Evolutionary conservation across 352 stramenopile genomes (phyloP), one percentile per base, ranked within the genome.

Genomic region (Globisporangium sylvaticum): DNA sequence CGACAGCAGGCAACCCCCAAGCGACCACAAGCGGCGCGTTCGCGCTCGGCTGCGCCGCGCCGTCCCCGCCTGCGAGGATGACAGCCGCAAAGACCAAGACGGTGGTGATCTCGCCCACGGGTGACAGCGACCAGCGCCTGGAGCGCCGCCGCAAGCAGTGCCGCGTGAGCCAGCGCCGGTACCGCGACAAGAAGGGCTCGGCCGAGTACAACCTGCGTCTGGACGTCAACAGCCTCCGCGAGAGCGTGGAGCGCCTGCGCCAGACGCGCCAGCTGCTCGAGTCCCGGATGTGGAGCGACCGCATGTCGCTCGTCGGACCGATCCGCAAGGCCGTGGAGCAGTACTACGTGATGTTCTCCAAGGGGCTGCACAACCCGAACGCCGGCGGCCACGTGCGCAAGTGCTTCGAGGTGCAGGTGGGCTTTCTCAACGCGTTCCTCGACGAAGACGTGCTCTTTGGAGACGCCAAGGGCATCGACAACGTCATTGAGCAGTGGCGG

Each of bases 171-270:
- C 84, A 92, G 65, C 77, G 82, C 6, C 75, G 81, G 29, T 90
- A 92, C 69, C 79, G 84, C 56, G 79, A 89, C 72, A 89, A 88
- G 66, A 81, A 88, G 56, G 73, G 71, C 29, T 90, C 83, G 55
- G 64, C 66, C 32, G 79, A 90, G 70, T 89, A 90, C 72, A 88
- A 89, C 55, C 74, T 91, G 27, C 73, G 76, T 24, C 69, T 90
- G 37, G 81, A 91, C 54, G 79, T 92, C 57, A 88, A 91, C 67
- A 76, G 57, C 25, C 73, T 92, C 15, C 76, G 72, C 31, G 76
- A 85, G 25, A 78, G 75, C 37, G 81, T 90, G n/a, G 81, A 87
- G 65, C 81, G 76, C 0, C 69, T 92, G 24, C 63, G 64, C 24
- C 59, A 71, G 54, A 69, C 79, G 64, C 79, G 77, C 7, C 68